Percentiles rank a stretch among this genome's conserved stretches.
These are phyloP conservation scores for Cystobasidium slooffiae DNA, from an alignment of 1,284 basidiomycete species.

Conservation along the genomic window DNA sequence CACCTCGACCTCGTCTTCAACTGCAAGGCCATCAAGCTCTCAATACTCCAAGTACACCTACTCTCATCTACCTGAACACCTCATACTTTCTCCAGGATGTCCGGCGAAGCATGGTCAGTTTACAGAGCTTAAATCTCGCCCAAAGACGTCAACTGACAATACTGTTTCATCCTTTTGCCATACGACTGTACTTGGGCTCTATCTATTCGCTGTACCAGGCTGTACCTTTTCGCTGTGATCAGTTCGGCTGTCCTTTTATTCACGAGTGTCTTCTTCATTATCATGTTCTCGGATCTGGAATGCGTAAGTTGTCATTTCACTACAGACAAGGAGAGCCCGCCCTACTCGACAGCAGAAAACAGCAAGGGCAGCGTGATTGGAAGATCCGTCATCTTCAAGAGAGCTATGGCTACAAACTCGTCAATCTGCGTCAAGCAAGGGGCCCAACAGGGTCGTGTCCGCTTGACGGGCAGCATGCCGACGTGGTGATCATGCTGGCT, in stretches of 20 bases:
- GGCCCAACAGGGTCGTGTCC: too few species aligned
- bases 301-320: constrained; percentile 59
- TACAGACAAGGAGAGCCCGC: neutral
- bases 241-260: constrained; percentile 90
- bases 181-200: neutral
- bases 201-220: constrained; percentile 59
- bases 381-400: neutral
- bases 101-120: constrained; percentile 49
- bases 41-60: neutral
- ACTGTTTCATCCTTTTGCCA: neutral
- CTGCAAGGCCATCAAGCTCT: too few species aligned
- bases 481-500: too few species aligned
- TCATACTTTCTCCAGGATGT: constrained; percentile 37
- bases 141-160: neutral
- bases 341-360: neutral
- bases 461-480: too few species aligned
- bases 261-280: constrained; percentile 99
- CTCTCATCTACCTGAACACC: neutral
- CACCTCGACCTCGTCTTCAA: too few species aligned
- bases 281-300: constrained; percentile 99
- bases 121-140: neutral
- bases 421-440: too few species aligned
- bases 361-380: neutral
- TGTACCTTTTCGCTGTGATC: constrained; percentile 90
- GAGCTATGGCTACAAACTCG: too few species aligned